Evolutionary conservation across 768 basidiomycete species (phyloP).

Genomic region (Suillus brevipes): DNA sequence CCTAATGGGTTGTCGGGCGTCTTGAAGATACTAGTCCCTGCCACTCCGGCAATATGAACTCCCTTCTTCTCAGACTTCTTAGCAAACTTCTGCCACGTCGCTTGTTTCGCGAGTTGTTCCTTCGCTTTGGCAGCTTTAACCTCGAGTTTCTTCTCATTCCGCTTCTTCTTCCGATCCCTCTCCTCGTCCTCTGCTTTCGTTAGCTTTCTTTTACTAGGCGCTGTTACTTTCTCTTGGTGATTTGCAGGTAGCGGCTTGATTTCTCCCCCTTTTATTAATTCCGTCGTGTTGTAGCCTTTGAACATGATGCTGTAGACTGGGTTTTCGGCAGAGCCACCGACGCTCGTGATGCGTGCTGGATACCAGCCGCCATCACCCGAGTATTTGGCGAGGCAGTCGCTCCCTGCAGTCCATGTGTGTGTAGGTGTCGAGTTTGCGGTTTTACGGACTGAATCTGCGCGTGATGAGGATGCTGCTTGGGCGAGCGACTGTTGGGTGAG

Average conservation of each 20-base stretch:
- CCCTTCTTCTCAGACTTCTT: constrained; percentile 95
- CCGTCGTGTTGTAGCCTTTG: constrained; percentile 90
- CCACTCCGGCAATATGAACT: constrained; percentile 82
- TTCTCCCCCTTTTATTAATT: constrained; percentile 72
- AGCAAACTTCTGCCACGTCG: constrained; percentile 91
- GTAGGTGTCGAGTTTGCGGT: constrained; percentile 47
- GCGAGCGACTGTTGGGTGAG: constrained; percentile 73
- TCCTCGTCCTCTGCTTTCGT: constrained; percentile 83
- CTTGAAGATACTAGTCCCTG: constrained; percentile 92
- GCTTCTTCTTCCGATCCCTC: constrained; percentile 87
- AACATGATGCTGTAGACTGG: constrained; percentile 88
- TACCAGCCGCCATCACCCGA: constrained; percentile 85
- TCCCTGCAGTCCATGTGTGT: constrained; percentile 74
- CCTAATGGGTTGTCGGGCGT: constrained; percentile 91
- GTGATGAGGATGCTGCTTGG: constrained; percentile 62
- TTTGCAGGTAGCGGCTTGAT: constrained; percentile 69
- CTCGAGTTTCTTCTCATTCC: constrained; percentile 93
- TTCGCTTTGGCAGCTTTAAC: constrained; percentile 81
- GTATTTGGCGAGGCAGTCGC: constrained; percentile 85
- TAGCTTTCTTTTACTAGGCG: constrained; percentile 73
- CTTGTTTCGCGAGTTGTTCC: constrained; percentile 82
- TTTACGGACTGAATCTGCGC: constrained; percentile 59
- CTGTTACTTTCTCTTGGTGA: constrained; percentile 43
- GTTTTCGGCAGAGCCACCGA: constrained; percentile 81
- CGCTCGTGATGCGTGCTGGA: constrained; percentile 82